These are phyloP conservation scores for Tuber calosporum DNA, from an alignment of 495 filamentous ascomycete genomes.

Conservation along the genomic window DNA sequence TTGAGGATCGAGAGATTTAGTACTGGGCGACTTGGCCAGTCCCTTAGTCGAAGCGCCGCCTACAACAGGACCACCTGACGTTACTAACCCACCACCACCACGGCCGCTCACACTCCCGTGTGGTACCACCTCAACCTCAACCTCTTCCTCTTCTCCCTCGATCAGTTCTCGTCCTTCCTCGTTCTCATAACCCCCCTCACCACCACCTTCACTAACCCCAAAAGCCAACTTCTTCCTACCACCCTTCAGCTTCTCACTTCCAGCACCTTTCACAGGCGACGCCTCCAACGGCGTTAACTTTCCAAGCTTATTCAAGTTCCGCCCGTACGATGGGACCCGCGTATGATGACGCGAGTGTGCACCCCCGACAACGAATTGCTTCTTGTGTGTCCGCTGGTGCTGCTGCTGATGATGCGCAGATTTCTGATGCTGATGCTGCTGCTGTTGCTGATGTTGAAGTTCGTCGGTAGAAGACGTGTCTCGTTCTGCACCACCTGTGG, in stretches of 20 bases:
- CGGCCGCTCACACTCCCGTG: slow-evolving; percentile 24
- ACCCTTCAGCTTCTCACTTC: slow-evolving; percentile 26
- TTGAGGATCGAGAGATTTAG: slow-evolving; percentile 39
- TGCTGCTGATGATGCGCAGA: slow-evolving; percentile 23
- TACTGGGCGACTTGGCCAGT: slow-evolving; percentile 38
- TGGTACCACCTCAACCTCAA: slow-evolving; percentile 8
- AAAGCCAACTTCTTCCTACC: slow-evolving; percentile 36
- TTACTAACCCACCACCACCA: slow-evolving; percentile 12
- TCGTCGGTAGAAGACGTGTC: slow-evolving; percentile 36
- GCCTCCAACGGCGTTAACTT: slow-evolving; percentile 38
- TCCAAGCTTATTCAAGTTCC: slow-evolving; percentile 44
- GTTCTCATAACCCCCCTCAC: slow-evolving; percentile 36
- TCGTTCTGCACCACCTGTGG: slow-evolving; percentile 21
- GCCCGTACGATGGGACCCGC: slow-evolving; percentile 44
- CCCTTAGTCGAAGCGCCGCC: slow-evolving; percentile 18
- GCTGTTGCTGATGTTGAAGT: slow-evolving; percentile 21
- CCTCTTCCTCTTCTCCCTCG: background rate
- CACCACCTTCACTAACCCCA: slow-evolving; percentile 26
- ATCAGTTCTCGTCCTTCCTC: background rate
- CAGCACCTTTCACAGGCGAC: slow-evolving; percentile 17
- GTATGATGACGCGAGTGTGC: slow-evolving; percentile 35
- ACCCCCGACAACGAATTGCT: slow-evolving; percentile 33
- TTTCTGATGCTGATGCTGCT: slow-evolving; percentile 22
- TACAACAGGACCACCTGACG: slow-evolving; percentile 16
- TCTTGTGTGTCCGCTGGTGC: slow-evolving; percentile 20